Percentiles rank a stretch among this genome's conserved stretches.
phyloP scores from a whole-genome alignment of 75 land plant species.

The Selaginella tamariscina region DNA sequence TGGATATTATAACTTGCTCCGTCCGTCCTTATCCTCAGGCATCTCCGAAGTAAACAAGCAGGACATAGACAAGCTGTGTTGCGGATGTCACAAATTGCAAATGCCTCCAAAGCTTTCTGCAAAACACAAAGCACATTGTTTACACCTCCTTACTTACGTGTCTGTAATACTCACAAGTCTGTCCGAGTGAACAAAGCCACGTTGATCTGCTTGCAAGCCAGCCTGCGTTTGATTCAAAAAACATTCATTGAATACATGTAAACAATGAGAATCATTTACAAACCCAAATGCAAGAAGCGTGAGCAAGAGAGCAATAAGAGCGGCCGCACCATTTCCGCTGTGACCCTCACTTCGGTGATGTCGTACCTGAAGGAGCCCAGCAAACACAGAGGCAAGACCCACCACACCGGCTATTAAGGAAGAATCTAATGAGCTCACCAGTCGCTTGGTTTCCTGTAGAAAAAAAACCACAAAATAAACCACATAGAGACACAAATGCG shows the following conservation, averaged over 20 bases:
- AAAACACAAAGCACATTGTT: background rate
- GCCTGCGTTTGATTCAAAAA: background rate
- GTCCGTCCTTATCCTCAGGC: too few species aligned
- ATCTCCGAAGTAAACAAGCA: background rate
- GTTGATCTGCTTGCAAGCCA: background rate
- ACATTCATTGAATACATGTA: background rate
- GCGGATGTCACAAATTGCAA: background rate
- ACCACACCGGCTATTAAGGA: background rate
- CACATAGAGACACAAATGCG: too few species aligned
- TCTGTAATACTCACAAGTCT: background rate
- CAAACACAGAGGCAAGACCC: background rate
- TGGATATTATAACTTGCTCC: too few species aligned
- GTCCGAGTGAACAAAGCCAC: background rate
- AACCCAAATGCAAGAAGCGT: background rate
- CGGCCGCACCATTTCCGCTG: background rate
- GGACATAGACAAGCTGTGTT: background rate
- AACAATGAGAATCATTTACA: background rate
- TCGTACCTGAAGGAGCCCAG: background rate
- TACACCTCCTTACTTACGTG: background rate
- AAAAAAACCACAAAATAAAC: too few species aligned
- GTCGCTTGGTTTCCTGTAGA: background rate
- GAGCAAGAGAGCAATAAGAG: background rate
- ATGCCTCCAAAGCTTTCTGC: background rate
- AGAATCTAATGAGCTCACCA: background rate
- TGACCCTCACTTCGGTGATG: background rate